Evolutionary conservation across 768 basidiomycete genomes (phyloP).

Genomic region (Russula lepida): DNA sequence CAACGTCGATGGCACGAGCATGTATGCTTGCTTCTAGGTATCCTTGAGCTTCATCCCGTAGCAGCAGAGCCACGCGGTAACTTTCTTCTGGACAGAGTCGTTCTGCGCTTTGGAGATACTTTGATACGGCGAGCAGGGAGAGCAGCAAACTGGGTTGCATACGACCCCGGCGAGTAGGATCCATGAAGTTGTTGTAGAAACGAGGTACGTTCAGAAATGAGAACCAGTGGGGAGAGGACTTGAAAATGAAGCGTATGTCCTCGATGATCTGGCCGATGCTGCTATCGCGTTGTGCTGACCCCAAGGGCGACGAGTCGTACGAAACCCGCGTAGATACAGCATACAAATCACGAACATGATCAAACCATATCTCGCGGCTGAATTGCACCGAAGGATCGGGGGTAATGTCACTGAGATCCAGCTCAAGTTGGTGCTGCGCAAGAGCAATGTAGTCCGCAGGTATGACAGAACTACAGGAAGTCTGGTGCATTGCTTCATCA

Average conservation of each 20-base stretch:
- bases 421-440: slow-evolving; percentile 3
- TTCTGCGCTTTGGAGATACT: slow-evolving; percentile 63
- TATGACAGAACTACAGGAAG: background rate
- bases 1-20: slow-evolving; percentile 64
- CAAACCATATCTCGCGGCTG: slow-evolving; percentile 73
- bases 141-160: slow-evolving; percentile 65
- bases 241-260: slow-evolving; percentile 60
- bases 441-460: background rate
- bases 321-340: slow-evolving; percentile 7
- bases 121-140: slow-evolving; percentile 53
- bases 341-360: slow-evolving; percentile 55
- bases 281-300: slow-evolving; percentile 38
- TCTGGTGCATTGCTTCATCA: background rate
- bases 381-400: slow-evolving; percentile 58
- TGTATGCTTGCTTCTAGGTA: slow-evolving; percentile 64
- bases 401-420: slow-evolving; percentile 17
- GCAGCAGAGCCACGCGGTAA: slow-evolving; percentile 46
- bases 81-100: slow-evolving; percentile 43
- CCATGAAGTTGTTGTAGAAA: slow-evolving; percentile 52
- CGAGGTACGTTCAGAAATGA: slow-evolving; percentile 65
- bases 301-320: slow-evolving; percentile 22
- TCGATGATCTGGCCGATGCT: slow-evolving; percentile 39
- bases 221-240: slow-evolving; percentile 60
- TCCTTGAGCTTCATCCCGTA: slow-evolving; percentile 61
- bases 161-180: slow-evolving; percentile 42